Base-by-base conservation (phyloP, 2,329 filamentous ascomycete species). In the Colletotrichum higginsianum region DNA sequence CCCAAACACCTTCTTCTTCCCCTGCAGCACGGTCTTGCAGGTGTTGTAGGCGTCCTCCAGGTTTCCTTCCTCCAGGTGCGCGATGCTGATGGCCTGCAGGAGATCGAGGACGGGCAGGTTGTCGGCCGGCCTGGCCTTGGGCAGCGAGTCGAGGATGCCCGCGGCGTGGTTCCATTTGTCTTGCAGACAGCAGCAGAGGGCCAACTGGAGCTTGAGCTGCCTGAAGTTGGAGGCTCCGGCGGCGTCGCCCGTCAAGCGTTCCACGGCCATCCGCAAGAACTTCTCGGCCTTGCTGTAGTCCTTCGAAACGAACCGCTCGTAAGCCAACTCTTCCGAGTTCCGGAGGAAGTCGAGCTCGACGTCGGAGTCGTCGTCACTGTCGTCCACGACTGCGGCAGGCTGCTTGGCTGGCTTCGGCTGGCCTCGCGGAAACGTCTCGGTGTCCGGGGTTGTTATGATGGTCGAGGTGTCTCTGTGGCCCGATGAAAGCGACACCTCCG, bases 261-360 rank as follows among this genome's bases (percentile, higher is more conserved):
- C 58, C 21, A 68, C 15, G n/a, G 66, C 53, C 58, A 53, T 56
- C 13, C 66, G 40, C 18, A 68, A 21, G 26, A 40, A 68, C 23
- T 68, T 30, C 42, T 68, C 66, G 26, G 66, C 49, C 35, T 68
- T 68, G 58, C 49, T 35, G 46, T 68, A 68, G 42, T 68, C 47
- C 26, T 35, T 16, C 2, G 58, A 38, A 6, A 23, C 18, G 50
- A 68, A 68, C 18, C 58, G 52, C 6, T 56, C 49, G 35, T 63
- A 62, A 15, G 66, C 66, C 13, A 68, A 13, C n/a, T 68, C 66
- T 30, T 63, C 58, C 12, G 53, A 56, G 49, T 68, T 68, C 4
- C 66, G 58, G 6, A 53, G 50, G 15, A 52, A 52, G 35, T 62
- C 60, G 30, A 62, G 47, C 13, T 52, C 60, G n/a, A 53, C 44